A percentile compares a stretch with the other conserved stretches of the same genome.
Evolutionary conservation across 2,329 filamentous ascomycete genomes (phyloP).

Genomic region (Hypoxylon sp.): DNA sequence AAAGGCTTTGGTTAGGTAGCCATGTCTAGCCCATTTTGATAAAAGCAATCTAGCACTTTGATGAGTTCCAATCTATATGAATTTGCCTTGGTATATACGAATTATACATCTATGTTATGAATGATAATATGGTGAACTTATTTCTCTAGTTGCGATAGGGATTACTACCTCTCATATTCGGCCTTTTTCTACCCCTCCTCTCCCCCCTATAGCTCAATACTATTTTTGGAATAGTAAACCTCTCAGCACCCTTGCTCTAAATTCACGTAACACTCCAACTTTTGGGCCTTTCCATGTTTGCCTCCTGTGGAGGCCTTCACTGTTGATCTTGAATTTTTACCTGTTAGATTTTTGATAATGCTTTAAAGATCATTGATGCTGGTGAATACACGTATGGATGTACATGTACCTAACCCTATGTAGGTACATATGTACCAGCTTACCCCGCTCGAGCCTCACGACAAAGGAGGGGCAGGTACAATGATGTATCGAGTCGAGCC

Average conservation of each 20-base stretch:
- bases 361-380: neutral
- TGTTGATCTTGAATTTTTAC: constrained; percentile 10
- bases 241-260: neutral
- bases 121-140: too few species aligned
- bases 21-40: constrained; percentile 11
- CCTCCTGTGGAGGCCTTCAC: neutral
- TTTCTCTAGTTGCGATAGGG: too few species aligned
- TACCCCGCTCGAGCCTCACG: constrained; percentile 19
- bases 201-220: constrained; percentile 18
- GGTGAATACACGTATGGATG: too few species aligned
- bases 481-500: too few species aligned
- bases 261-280: constrained; percentile 1
- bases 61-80: neutral
- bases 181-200: too few species aligned
- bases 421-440: too few species aligned
- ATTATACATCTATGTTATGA: neutral
- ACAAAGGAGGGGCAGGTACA: constrained; percentile 24
- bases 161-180: too few species aligned
- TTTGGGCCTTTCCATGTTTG: neutral
- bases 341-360: neutral
- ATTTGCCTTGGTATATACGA: neutral
- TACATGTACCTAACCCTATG: too few species aligned
- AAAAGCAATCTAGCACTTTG: constrained; percentile 7
- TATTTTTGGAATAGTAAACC: constrained; percentile 19
- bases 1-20: constrained; percentile 12